These are phyloP conservation scores for Trametes maxima DNA, from an alignment of 768 basidiomycete genomes.

Conservation along the genomic window DNA sequence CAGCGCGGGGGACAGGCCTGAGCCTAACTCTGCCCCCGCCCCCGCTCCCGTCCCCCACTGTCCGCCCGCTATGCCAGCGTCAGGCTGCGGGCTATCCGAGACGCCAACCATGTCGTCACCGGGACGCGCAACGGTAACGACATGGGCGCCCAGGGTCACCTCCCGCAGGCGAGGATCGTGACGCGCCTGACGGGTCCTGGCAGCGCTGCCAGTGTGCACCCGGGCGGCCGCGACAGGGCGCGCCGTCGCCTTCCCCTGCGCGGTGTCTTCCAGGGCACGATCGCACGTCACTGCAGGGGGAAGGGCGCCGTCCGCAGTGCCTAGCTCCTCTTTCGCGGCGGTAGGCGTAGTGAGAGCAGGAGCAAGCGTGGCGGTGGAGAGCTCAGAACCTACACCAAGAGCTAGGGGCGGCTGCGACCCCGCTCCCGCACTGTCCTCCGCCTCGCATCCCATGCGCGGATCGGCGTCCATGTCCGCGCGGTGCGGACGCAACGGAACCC, in stretches of 20 bases:
- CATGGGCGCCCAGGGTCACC: slow-evolving; percentile 1
- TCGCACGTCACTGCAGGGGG: too few species aligned
- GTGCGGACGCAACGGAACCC: slow-evolving; percentile 4
- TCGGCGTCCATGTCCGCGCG: not conserved
- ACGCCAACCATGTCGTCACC: not conserved
- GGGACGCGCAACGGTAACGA: slow-evolving; percentile 2
- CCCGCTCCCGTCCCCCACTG: not conserved
- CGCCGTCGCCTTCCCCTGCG: too few species aligned
- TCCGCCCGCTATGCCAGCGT: not conserved
- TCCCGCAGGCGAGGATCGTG: slow-evolving; percentile 13
- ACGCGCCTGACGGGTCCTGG: not conserved
- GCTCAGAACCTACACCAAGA: not conserved
- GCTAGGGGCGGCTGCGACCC: slow-evolving; percentile 1
- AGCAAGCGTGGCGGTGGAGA: not conserved
- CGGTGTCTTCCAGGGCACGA: too few species aligned
- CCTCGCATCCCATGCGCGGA: not conserved
- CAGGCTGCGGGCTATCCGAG: not conserved
- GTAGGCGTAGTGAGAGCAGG: not conserved
- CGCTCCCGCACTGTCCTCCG: slow-evolving; percentile 2
- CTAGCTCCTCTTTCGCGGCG: not conserved
- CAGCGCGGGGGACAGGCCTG: not conserved
- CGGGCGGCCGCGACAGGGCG: not conserved
- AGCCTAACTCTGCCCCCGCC: not conserved
- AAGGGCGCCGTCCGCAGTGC: not conserved
- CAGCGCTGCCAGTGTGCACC: not conserved